Base-by-base conservation (phyloP, 441 rosid species). In the Rhodomyrtus psidioides region DNA sequence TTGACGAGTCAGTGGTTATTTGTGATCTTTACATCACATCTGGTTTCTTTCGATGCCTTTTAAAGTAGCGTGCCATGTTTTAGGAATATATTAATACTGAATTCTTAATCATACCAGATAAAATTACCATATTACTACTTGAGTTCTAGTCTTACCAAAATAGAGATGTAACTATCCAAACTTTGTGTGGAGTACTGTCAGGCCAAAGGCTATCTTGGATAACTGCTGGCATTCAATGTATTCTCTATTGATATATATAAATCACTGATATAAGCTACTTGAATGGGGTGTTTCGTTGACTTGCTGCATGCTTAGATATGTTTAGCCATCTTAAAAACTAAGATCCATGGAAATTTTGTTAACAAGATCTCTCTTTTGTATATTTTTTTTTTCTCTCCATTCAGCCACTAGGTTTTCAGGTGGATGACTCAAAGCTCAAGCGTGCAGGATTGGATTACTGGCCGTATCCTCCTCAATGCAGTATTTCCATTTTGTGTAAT, bases 391-490 rank as follows among this genome's bases (percentile, higher is more conserved):
- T 6, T 14, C 21, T 16, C n/a, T 65, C 49, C n/a, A 79, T 88
- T 88, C 93, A 97, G 99, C 99, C 98, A 74, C 87, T 95, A 87
- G 99, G 99, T 86, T 97, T 97, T 90, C 93, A 91, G 90, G 93
- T 97, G 82, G 98, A 97, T 84, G 94, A 95, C 90, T 70, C 98
- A 57, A 97, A 91, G 87, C 91, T 97, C 55, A 97, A 94, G 93
- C 97, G 99, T 84, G 99, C 99, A 88, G 99, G 99, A 89, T 91
- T 97, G 86, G 98, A 97, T 89, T 96, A 97, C 88, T 96, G 99
- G 99, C 98, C 98, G 99, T 97, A 97, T 97, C 98, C 97, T 86
- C 84, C 44, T 82, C 10, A 81, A 58, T 51, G 39, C 87, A 5
- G 27, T 26, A 81, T n/a, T 82, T 85, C 62, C 54, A 44, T 53